Evolutionary conservation across 805 yeast species (phyloP), one percentile per base, ranked within the genome.

Genomic region (Ogataea allantospora): DNA sequence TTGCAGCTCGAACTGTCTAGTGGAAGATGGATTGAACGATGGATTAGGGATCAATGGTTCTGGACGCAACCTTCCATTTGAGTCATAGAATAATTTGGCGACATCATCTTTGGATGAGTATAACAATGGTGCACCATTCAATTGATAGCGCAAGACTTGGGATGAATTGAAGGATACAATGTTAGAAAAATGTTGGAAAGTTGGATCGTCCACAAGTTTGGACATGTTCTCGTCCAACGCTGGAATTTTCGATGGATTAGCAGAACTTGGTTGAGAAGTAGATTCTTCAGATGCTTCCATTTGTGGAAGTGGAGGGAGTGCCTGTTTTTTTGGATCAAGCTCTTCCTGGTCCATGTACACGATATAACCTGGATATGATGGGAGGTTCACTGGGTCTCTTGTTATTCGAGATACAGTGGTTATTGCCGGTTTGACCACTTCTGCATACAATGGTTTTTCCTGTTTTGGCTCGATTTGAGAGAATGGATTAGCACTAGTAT

Each of bases 131-230:
- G 63, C 64, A 1, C 95, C 95, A 20, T 82, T 84, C 19, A 85
- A 57, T 28, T 88, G 88, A 60, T 91, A 89, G 40, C 99, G 73
- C 23, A 93, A 66, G 2, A 93, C 86, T 63, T 93, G 99, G 3
- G 72, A 69, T 3, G 97, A 89, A 54, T 93, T 93, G 54, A 83
- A 83, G 9, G 83, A 82, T 9, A 86, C 83, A 2, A 78, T 68
- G 36, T 77, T 81, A 19, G 86, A 75, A 59, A 93, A 93, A 43
- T 79, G 75, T 54, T 85, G 87, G 61, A 93, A 93, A 6, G 75
- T 75, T 40, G 77, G 77, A 56, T 89, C 96, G 44, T 85, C 84
- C 36, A 83, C 62, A 63, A 79, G 67, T 35, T 68, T 71, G 2
- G 78, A 66, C 12, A 79, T 60, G 28, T 69, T 70, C 40, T 72